Evolutionary conservation across 495 filamentous ascomycete species (phyloP), one percentile per base, ranked within the genome.

Genomic region (Aspergillus avenaceus): DNA sequence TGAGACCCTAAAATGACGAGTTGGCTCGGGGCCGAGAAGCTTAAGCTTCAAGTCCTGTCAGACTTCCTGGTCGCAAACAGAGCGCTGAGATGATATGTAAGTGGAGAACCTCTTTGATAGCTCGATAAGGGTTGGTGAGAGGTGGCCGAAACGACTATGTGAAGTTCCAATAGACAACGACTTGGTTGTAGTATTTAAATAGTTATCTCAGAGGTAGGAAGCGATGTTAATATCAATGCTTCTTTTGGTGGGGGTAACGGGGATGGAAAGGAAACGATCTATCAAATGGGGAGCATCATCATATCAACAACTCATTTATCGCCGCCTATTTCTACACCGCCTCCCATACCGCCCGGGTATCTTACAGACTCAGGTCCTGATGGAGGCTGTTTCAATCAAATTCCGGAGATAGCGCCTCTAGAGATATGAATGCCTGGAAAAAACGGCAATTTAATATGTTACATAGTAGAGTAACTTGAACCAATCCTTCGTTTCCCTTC

Each of bases 31-130:
- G n/a, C n/a, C n/a, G n/a, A n/a, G n/a, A n/a, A n/a, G n/a, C n/a
- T n/a, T n/a, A n/a, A n/a, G n/a, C n/a, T n/a, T n/a, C n/a, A n/a
- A n/a, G n/a, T n/a, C n/a, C n/a, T n/a, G n/a, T n/a, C n/a, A n/a
- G n/a, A n/a, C n/a, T n/a, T n/a, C n/a, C n/a, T n/a, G n/a, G n/a
- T n/a, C n/a, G n/a, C n/a, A n/a, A n/a, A n/a, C 18, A 42, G 16
- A 26, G 23, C 25, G 18, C 40, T 13, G 40, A 22, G 26, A 13
- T n/a, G 41, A 45, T 49, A 40, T 44, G 36, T 44, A 53, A 45
- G 45, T 57, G 54, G 50, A 45, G 47, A 47, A 53, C 25, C 24
- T 26, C 16, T n/a, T 41, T 16, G 25, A n/a, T 40, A 24, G 12
- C 34, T 21, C 34, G 21, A 8, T 14, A 6, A 21, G 34, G 6